Evolutionary conservation across 306 rosid genomes (phyloP).

Genomic region (Mimosa pudica): DNA sequence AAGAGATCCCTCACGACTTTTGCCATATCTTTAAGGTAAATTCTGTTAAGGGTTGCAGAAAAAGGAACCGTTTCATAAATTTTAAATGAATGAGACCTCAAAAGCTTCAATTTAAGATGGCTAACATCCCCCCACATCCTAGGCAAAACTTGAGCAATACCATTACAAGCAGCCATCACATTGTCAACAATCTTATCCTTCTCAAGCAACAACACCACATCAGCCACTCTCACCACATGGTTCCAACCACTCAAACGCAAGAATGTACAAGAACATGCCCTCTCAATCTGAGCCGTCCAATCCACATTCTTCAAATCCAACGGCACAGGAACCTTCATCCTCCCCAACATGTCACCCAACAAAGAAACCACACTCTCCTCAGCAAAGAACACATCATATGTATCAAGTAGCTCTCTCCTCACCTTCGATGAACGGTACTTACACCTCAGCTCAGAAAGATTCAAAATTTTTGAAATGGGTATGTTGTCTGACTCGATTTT

Average conservation of each 20-base stretch:
- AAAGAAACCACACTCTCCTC: constrained; percentile 61
- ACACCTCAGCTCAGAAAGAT: too few species aligned
- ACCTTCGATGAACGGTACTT: too few species aligned
- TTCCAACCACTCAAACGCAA: constrained; percentile 51
- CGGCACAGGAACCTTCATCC: constrained; percentile 78
- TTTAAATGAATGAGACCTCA: constrained; percentile 67
- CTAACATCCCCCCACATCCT: constrained; percentile 73
- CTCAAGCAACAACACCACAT: constrained; percentile 39
- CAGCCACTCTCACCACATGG: constrained; percentile 77
- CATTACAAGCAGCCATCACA: constrained; percentile 57
- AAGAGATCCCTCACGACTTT: too few species aligned
- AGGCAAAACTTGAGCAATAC: constrained; percentile 60
- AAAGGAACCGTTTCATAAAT: constrained; percentile 45
- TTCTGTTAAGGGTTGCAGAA: too few species aligned
- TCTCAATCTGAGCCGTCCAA: constrained; percentile 66
- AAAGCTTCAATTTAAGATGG: constrained; percentile 74
- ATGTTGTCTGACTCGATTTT: too few species aligned
- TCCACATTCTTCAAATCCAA: constrained; percentile 64
- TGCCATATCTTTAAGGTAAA: too few species aligned
- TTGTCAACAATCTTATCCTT: constrained; percentile 59
- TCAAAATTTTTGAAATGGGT: too few species aligned
- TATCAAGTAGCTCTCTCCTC: constrained; percentile 21
- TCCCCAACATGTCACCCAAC: constrained; percentile 66
- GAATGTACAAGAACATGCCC: constrained; percentile 50
- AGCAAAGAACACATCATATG: constrained; percentile 66